Evolutionary conservation across 306 rosid species (phyloP).

Genomic region (Neltuma alba): DNA sequence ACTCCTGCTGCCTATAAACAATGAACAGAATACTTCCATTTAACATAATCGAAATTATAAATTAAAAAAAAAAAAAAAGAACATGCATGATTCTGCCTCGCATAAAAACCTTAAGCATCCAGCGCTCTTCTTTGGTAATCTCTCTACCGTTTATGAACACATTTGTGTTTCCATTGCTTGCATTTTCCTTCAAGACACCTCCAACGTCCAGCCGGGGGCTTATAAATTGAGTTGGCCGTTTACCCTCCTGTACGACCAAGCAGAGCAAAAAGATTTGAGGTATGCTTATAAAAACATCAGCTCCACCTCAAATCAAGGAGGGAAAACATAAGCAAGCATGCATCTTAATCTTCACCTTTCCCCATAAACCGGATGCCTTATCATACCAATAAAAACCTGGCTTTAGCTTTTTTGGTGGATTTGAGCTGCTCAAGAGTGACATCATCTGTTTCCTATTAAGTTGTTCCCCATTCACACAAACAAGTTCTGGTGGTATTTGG

Average conservation of each 20-base stretch:
- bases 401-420: slow-evolving; percentile 69
- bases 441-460: slow-evolving; percentile 55
- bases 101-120: slow-evolving; percentile 58
- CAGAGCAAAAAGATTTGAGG: slow-evolving; percentile 25
- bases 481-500: slow-evolving; percentile 54
- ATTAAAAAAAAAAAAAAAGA: slow-evolving; percentile 3
- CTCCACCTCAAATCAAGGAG: neutral
- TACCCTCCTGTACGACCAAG: slow-evolving; percentile 61
- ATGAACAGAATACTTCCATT: slow-evolving; percentile 27
- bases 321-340: neutral
- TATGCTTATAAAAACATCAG: slow-evolving; percentile 1
- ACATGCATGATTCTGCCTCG: neutral
- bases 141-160: slow-evolving; percentile 59
- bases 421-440: slow-evolving; percentile 44
- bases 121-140: slow-evolving; percentile 62
- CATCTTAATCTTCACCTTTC: slow-evolving; percentile 59
- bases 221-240: slow-evolving; percentile 67
- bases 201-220: slow-evolving; percentile 59
- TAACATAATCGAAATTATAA: slow-evolving; percentile 5
- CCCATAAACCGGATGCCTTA: slow-evolving; percentile 81
- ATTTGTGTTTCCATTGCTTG: slow-evolving; percentile 74
- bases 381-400: slow-evolving; percentile 88
- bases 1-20: slow-evolving; percentile 65
- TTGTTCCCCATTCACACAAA: slow-evolving; percentile 56
- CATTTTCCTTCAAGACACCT: slow-evolving; percentile 46